Evolutionary conservation across 768 basidiomycete genomes (phyloP), one percentile per base, ranked within the genome.

Genomic region (Agaricus blazei): DNA sequence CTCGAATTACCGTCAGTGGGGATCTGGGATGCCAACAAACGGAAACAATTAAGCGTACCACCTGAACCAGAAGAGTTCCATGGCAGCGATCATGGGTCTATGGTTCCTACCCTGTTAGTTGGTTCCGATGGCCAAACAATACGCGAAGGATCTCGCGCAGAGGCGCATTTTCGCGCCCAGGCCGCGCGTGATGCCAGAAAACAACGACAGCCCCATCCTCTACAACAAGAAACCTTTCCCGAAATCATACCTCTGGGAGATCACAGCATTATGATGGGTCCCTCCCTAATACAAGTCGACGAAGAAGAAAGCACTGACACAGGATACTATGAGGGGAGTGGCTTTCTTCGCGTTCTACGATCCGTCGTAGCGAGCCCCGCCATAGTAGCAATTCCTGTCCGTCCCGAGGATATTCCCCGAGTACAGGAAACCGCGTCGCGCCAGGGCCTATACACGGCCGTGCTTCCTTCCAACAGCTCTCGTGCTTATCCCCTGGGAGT

Each of bases 111-210:
- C 11, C 48, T 56, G 4, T 48, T 56, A 15, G 14, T 56, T 9
- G 48, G 42, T 19, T 56, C 54, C 11, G 54, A 50, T 15, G 54
- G 54, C 12, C 29, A 36, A 36, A 56, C 54, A 7, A 56, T 56
- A 28, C 54, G 54, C 14, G 54, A 56, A 56, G 54, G 54, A 24
- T 50, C 54, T 24, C 54, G 54, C 24, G 54, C 54, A 5, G 47
- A 56, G 44, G 48, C 47, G 1, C 41, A 43, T 9, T 50, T 50
- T 12, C 52, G 52, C 24, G 52, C 44, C 4, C 52, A 47, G n/a
- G 52, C 52, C 2, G 23, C 44, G n/a, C 26, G 37, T 37, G 45
- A 47, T 31, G 52, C 11, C n/a, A 37, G 34, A 40, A 41, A 41
- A 23, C 29, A 9, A 9, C 27, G 24, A 24, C 28, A 9, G 23